These are phyloP conservation scores for Populus hybrid DNA, from an alignment of 441 rosid genomes.

Conservation along the genomic window DNA sequence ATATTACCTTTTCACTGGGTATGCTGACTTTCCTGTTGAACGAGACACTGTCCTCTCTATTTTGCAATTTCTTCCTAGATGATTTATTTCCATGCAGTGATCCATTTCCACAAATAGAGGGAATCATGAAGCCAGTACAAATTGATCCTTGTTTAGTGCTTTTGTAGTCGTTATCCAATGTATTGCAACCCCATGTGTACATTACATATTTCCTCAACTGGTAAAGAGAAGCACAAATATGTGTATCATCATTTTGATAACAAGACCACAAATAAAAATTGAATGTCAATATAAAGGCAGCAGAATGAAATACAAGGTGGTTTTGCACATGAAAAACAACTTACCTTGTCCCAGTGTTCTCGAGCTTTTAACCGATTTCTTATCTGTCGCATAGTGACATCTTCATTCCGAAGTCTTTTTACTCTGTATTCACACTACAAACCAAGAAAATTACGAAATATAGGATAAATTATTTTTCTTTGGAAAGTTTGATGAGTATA, in stretches of 20 bases:
- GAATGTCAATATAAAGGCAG: not conserved
- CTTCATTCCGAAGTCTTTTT: constrained; percentile 82
- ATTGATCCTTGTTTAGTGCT: constrained; percentile 25
- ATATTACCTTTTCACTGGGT: constrained; percentile 53
- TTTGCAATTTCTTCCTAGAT: constrained; percentile 24
- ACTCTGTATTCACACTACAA: constrained; percentile 80
- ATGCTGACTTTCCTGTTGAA: constrained; percentile 39
- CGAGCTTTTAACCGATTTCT: constrained; percentile 75
- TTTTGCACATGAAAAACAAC: constrained; percentile 24
- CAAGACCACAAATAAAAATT: constrained; percentile 1
- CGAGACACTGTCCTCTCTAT: constrained; percentile 24
- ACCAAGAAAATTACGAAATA: constrained; percentile 18
- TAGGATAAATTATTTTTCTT: not conserved
- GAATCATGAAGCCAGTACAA: constrained; percentile 36
- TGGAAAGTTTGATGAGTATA: not conserved
- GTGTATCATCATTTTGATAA: constrained; percentile 10
- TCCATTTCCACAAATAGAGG: constrained; percentile 36
- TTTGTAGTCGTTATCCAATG: constrained; percentile 40
- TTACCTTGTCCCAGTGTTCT: constrained; percentile 80
- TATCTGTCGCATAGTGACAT: constrained; percentile 57
- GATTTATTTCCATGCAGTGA: constrained; percentile 32
- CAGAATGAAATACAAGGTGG: not conserved
- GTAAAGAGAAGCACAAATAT: constrained; percentile 15
- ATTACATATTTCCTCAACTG: constrained; percentile 92
- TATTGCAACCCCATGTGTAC: constrained; percentile 71